phyloP scores from a whole-genome alignment of 495 filamentous ascomycete species.

The Xylaria nigripes region DNA sequence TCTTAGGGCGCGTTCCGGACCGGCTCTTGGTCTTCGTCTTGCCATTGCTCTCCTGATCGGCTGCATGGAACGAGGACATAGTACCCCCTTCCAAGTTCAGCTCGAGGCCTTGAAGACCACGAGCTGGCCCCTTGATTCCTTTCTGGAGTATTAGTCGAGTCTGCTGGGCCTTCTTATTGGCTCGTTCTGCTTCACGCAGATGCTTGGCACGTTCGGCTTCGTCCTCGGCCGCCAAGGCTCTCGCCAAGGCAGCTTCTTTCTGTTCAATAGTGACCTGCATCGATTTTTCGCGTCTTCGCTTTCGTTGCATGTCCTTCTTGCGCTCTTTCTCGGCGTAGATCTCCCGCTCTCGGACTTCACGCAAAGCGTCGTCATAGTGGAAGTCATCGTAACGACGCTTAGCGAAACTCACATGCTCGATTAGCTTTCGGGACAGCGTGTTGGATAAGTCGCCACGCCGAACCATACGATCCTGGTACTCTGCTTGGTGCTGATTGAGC shows the following conservation, averaged over 20 bases:
- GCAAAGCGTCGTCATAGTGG: conserved; percentile 57
- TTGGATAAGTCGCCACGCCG: conserved; percentile 30
- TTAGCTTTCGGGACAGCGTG: conserved; percentile 28
- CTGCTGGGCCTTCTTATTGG: conserved; percentile 78
- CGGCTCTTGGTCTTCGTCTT: conserved; percentile 60
- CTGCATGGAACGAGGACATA: conserved; percentile 75
- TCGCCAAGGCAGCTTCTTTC: conserved; percentile 68
- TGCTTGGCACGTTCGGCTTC: conserved; percentile 69
- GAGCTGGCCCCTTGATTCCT: conserved; percentile 73
- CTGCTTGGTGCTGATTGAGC: conserved; percentile 50
- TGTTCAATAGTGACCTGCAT: conserved; percentile 79
- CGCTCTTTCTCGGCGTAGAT: conserved; percentile 94
- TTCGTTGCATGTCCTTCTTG: conserved; percentile 99
- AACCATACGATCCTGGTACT: conserved; percentile 49
- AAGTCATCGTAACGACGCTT: conserved; percentile 43
- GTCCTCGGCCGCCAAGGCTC: conserved; percentile 65
- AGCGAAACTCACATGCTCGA: conserved; percentile 40
- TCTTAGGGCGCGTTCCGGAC: conserved; percentile 62
- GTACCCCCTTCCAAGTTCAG: conserved; percentile 82
- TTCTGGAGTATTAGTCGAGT: conserved; percentile 76
- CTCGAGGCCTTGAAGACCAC: conserved; percentile 65
- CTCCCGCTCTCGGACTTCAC: conserved; percentile 82
- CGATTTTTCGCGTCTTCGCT: conserved; percentile 92
- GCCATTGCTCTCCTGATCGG: conserved; percentile 46
- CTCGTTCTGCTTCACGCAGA: conserved; percentile 70